A percentile compares a stretch with the other conserved stretches of the same genome.
These are phyloP conservation scores for Talaromyces sp. DNA, from an alignment of 2,329 filamentous ascomycete species.

Conservation along the genomic window DNA sequence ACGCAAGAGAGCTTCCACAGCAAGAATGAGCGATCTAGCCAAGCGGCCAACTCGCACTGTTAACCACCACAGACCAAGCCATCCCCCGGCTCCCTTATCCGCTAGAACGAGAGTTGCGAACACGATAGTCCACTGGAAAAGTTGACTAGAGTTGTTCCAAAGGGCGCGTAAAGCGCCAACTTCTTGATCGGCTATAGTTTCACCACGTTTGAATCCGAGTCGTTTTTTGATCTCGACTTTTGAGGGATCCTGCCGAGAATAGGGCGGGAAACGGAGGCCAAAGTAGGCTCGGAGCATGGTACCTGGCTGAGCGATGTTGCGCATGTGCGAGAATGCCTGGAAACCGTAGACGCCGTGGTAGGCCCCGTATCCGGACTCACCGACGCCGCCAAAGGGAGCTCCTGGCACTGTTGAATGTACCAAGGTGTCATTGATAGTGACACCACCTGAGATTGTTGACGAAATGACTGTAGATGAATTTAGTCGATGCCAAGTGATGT, in stretches of 20 bases:
- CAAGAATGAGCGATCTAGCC: not conserved
- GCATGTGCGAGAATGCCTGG: conserved; percentile 32
- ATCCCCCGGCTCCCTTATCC: not conserved
- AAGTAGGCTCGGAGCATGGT: not conserved
- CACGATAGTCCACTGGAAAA: not conserved
- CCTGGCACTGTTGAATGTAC: conserved; percentile 41
- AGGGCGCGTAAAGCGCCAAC: not conserved
- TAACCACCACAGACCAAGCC: conserved; percentile 2
- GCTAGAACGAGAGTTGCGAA: not conserved
- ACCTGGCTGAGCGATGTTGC: conserved; percentile 14
- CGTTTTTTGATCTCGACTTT: conserved; percentile 4
- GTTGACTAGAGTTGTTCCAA: not conserved
- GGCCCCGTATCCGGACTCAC: conserved; percentile 44
- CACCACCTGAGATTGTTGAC: conserved; percentile 34
- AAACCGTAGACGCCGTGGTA: conserved; percentile 51
- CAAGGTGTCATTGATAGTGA: conserved; percentile 49
- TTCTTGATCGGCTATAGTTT: conserved; percentile 4
- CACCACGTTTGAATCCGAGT: conserved; percentile 6
- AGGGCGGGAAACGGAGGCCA: conserved; percentile 8
- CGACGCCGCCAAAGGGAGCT: conserved; percentile 49
- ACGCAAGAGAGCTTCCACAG: not conserved
- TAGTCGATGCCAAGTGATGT: conserved; percentile 8
- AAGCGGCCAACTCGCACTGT: not conserved
- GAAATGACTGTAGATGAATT: conserved; percentile 28
- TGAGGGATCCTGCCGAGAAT: conserved; percentile 8